Conservation (phyloP, 306 rosid species). For the Lupinus albus region DNA sequence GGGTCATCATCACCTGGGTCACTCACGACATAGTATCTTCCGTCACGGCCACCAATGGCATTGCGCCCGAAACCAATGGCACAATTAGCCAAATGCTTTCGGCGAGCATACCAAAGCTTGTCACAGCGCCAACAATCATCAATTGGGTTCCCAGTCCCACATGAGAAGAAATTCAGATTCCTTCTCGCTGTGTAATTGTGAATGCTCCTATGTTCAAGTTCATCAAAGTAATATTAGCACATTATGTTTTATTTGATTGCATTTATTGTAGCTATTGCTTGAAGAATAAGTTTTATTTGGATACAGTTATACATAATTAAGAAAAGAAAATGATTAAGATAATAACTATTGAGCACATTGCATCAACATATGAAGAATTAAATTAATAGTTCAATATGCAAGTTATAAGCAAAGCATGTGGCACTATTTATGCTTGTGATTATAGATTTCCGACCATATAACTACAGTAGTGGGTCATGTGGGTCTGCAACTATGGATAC, state of each 20-base stretch:
- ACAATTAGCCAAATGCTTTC: slow-evolving; percentile 75
- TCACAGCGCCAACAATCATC: slow-evolving; percentile 99
- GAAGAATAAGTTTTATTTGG: background rate
- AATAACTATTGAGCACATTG: too few species aligned
- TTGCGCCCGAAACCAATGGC: slow-evolving; percentile 91
- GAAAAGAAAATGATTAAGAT: background rate
- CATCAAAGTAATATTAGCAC: background rate
- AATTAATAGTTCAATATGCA: background rate
- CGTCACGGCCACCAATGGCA: slow-evolving; percentile 91
- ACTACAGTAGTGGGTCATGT: slow-evolving; percentile 35
- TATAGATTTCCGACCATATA: slow-evolving; percentile 20
- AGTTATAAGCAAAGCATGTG: slow-evolving; percentile 18
- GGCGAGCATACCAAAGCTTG: slow-evolving; percentile 58
- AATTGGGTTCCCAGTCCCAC: slow-evolving; percentile 85
- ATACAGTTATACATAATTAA: too few species aligned
- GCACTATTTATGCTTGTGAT: slow-evolving; percentile 19
- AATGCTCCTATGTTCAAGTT: slow-evolving; percentile 56
- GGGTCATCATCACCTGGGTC: slow-evolving; percentile 70
- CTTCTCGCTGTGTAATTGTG: slow-evolving; percentile 72
- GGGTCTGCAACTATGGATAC: slow-evolving; percentile 33
- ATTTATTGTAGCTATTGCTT: background rate
- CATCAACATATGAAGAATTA: background rate
- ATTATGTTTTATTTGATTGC: background rate
- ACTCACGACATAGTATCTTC: slow-evolving; percentile 67
- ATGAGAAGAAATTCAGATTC: slow-evolving; percentile 78